A percentile compares a stretch with the other conserved stretches of the same genome.
phyloP scores from a whole-genome alignment of 2,329 filamentous ascomycete genomes.

The Macrophomina tecta region DNA sequence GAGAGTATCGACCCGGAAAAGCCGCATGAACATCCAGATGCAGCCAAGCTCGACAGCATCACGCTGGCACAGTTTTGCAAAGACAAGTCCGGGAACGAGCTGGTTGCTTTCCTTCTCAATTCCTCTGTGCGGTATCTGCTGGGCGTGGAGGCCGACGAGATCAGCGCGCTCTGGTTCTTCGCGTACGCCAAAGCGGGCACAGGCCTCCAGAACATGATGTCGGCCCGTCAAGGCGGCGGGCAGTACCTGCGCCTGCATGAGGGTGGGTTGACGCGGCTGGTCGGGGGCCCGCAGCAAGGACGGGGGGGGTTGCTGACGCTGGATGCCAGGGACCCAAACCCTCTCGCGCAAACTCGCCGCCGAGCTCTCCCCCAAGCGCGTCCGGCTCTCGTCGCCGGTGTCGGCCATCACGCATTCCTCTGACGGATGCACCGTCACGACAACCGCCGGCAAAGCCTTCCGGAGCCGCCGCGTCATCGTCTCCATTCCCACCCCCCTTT shows the following conservation, averaged over 20 bases:
- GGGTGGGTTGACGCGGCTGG: neutral
- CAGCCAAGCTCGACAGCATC: slow-evolving; percentile 13
- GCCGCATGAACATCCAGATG: neutral
- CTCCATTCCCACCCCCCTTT: slow-evolving; percentile 55
- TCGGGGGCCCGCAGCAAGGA: too few species aligned
- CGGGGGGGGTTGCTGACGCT: neutral
- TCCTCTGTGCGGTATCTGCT: slow-evolving; percentile 1
- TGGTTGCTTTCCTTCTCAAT: neutral
- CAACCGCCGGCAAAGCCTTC: slow-evolving; percentile 37
- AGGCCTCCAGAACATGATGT: slow-evolving; percentile 13
- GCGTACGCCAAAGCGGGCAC: slow-evolving; percentile 15
- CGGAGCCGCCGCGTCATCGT: slow-evolving; percentile 55
- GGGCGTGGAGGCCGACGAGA: slow-evolving; percentile 7
- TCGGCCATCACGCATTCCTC: slow-evolving; percentile 37
- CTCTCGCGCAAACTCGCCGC: slow-evolving; percentile 44
- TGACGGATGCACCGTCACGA: slow-evolving; percentile 34
- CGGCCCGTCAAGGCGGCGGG: slow-evolving; percentile 7
- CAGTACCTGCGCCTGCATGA: slow-evolving; percentile 17
- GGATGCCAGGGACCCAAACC: neutral
- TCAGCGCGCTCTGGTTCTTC: slow-evolving; percentile 24
- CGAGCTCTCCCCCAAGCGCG: slow-evolving; percentile 37
- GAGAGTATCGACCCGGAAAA: slow-evolving; percentile 1
- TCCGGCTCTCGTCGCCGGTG: slow-evolving; percentile 44
- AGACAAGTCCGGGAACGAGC: slow-evolving; percentile 1
- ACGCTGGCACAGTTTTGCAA: slow-evolving; percentile 15